A percentile compares a stretch with the other conserved stretches of the same genome.
Evolutionary conservation across 2,329 filamentous ascomycete species (phyloP).

Genomic region (Colletotrichum lini): DNA sequence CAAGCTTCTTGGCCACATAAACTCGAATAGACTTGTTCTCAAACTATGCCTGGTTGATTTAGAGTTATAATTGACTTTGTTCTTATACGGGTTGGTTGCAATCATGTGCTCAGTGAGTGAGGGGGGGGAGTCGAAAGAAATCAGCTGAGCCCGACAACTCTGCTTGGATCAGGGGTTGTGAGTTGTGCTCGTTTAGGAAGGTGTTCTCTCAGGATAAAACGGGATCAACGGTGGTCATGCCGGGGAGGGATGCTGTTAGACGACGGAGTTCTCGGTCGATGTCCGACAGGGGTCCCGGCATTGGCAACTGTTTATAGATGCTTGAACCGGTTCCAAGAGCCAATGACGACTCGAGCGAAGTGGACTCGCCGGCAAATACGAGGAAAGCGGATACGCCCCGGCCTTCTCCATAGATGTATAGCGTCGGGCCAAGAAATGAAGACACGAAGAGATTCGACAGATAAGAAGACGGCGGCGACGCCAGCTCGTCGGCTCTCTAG

Average conservation of each 20-base stretch:
- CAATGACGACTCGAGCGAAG: slow-evolving; percentile 12
- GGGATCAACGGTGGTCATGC: slow-evolving; percentile 23
- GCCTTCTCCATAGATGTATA: not conserved
- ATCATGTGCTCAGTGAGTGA: too few species aligned
- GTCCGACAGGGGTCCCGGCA: slow-evolving; percentile 20
- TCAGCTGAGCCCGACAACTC: too few species aligned
- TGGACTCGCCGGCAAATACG: slow-evolving; percentile 28
- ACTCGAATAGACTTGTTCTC: too few species aligned
- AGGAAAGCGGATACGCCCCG: slow-evolving; percentile 27
- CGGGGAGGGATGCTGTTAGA: not conserved
- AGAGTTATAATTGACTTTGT: too few species aligned
- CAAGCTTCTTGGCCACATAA: too few species aligned
- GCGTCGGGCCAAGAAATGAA: slow-evolving; percentile 14
- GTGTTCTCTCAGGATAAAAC: slow-evolving; percentile 5
- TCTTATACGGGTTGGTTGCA: too few species aligned
- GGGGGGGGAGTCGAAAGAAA: too few species aligned
- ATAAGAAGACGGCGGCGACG: slow-evolving; percentile 7
- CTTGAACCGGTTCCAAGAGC: slow-evolving; percentile 12
- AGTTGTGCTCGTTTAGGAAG: slow-evolving; percentile 24
- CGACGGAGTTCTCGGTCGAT: not conserved
- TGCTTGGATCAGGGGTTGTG: not conserved
- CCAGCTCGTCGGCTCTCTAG: not conserved
- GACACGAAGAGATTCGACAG: slow-evolving; percentile 1
- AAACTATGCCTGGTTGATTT: too few species aligned
- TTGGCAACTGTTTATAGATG: slow-evolving; percentile 22